Conservation (phyloP, 2,329 filamentous ascomycete genomes). For the Beauveria medogensis region DNA sequence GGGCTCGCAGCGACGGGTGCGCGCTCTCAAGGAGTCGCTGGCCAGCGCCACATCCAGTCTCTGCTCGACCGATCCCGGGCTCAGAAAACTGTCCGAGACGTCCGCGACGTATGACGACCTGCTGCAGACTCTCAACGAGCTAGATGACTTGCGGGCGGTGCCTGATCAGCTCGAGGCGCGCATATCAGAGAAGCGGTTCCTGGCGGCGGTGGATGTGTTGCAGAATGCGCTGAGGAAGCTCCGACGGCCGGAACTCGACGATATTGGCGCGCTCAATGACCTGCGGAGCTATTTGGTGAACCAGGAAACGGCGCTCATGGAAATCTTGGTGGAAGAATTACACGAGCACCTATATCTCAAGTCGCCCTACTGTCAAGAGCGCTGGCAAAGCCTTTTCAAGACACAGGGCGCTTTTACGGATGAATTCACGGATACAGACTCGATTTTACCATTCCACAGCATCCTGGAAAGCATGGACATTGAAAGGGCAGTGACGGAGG, state of each 20-base stretch:
- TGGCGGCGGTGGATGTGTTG: constrained; percentile 85
- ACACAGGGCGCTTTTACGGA: constrained; percentile 50
- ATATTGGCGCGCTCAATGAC: constrained; percentile 81
- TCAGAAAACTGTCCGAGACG: constrained; percentile 79
- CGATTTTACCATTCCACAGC: constrained; percentile 47
- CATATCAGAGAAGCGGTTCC: constrained; percentile 92
- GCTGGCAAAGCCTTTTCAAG: constrained; percentile 79
- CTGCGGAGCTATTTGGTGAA: constrained; percentile 82
- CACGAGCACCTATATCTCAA: constrained; percentile 97
- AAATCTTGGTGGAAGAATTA: constrained; percentile 93
- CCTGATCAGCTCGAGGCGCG: constrained; percentile 89
- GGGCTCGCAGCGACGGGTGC: constrained; percentile 76
- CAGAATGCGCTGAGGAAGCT: constrained; percentile 80
- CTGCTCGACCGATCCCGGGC: constrained; percentile 77
- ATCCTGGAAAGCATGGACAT: constrained; percentile 55
- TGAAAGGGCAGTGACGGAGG: constrained; percentile 62
- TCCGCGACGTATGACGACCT: constrained; percentile 89
- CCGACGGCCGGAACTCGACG: constrained; percentile 79
- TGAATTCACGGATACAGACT: constrained; percentile 36
- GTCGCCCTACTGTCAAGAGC: constrained; percentile 91
- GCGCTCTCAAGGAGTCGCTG: constrained; percentile 75
- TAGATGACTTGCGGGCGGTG: constrained; percentile 81
- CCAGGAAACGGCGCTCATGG: constrained; percentile 84
- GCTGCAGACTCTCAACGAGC: constrained; percentile 70
- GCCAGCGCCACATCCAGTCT: constrained; percentile 72